Evolutionary conservation across 495 filamentous ascomycete species (phyloP).

Genomic region (Penicillium diatomitis): DNA sequence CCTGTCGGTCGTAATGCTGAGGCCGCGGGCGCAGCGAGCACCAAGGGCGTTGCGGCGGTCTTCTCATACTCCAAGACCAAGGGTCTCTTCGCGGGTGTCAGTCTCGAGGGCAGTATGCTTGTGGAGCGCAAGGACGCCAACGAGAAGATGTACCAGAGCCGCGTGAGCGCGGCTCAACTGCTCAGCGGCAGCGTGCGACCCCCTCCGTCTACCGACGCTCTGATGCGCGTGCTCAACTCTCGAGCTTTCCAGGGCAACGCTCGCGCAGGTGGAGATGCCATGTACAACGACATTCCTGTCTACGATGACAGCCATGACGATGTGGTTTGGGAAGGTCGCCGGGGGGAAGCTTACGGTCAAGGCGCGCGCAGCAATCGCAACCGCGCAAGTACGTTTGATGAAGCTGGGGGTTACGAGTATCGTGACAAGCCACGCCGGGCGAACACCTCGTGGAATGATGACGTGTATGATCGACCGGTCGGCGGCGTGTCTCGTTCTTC

Average conservation of each 20-base stretch:
- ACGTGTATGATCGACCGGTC: conserved; percentile 66
- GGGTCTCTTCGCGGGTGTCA: conserved; percentile 92
- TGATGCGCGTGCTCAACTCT: conserved; percentile 76
- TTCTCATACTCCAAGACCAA: conserved; percentile 98
- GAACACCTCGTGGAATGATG: conserved; percentile 85
- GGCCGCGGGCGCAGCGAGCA: conserved; percentile 86
- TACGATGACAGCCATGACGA: conserved; percentile 85
- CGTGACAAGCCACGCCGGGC: conserved; percentile 57
- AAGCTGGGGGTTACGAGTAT: conserved; percentile 48
- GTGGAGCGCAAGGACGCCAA: conserved; percentile 95
- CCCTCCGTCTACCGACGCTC: conserved; percentile 71
- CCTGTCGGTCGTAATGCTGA: conserved; percentile 93
- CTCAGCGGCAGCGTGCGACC: conserved; percentile 69
- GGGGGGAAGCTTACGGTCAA: conserved; percentile 69
- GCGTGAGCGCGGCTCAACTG: conserved; percentile 71
- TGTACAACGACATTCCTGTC: conserved; percentile 93
- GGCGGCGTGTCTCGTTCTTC: conserved; percentile 42
- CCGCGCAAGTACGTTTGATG: conserved; percentile 41
- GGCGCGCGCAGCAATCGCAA: conserved; percentile 44
- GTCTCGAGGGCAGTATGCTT: conserved; percentile 81
- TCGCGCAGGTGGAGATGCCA: conserved; percentile 44
- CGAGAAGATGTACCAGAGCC: conserved; percentile 83
- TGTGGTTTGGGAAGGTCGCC: conserved; percentile 83
- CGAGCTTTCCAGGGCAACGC: conserved; percentile 65
- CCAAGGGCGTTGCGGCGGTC: conserved; percentile 80